Base-by-base conservation (phyloP, 306 rosid species). In the Sphenostylis stenocarpa region DNA sequence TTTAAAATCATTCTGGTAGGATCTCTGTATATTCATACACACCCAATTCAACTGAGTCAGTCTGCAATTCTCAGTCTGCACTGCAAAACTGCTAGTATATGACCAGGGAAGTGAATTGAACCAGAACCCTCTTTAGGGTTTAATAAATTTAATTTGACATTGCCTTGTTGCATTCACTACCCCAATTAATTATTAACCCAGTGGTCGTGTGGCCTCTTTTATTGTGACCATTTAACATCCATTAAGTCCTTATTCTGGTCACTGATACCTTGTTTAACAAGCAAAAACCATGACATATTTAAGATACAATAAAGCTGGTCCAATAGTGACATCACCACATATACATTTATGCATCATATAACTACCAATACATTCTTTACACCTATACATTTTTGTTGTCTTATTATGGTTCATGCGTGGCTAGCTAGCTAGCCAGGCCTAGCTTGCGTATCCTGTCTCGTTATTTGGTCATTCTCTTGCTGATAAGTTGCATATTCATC, bases 261-360 rank as follows among this genome's bases (percentile, higher is more conserved):
- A 75, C 88, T 81, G 88, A 78, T 74, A 77, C 56, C 85, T 85
- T 85, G 71, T 74, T 81, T 70, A 73, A 81, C 84, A 85, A 78
- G 85, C 79, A 85, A 81, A 73, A 69, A 34, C 44, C 51, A 34
- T 44, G 80, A 80, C 41, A 48, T 21, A 56, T 64, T 47, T 77
- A 75, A 73, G 51, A 64, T 4, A 7, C n/a, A 56, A 17, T 12
- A 44, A 1, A 53, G 36, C 1, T 29, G 15, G 4, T 23, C 47
- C 13, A 41, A 38, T 13, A 5, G 78, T 77, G 81, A 74, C 85
- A 64, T 85, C 85, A 77, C 66, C 36, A 33, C 63, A 15, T 57
- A 19, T 47, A 31, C 8, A n/a, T 57, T 57, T 26, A 17, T 14
- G 26, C 4, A 34, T 15, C 11, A 13, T 20, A 8, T 33, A 60